These are phyloP conservation scores for Saitozyma podzolica DNA, from an alignment of 768 basidiomycete species.

Conservation along the genomic window DNA sequence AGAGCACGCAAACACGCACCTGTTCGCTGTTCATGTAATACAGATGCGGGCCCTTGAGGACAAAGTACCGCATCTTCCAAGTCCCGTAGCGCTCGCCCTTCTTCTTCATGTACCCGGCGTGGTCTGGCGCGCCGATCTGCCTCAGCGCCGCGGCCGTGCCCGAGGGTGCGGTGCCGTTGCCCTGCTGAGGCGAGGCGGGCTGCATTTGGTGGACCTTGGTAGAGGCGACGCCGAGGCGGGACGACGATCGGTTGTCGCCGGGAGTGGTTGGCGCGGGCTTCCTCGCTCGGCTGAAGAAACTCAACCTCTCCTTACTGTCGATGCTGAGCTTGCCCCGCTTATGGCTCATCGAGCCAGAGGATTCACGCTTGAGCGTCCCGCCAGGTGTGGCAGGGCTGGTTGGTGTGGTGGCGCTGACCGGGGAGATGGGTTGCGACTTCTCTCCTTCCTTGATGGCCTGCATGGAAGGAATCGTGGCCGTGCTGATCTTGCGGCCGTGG, in stretches of 20 bases:
- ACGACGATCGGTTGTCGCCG: constrained; percentile 6
- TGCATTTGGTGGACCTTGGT: constrained; percentile 38
- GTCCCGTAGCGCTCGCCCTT: constrained; percentile 86
- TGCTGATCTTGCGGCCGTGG: constrained; percentile 32
- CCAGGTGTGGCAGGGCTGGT: constrained; percentile 45
- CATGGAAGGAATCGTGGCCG: constrained; percentile 21
- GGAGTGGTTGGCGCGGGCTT: constrained; percentile 67
- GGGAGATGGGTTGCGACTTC: constrained; percentile 21
- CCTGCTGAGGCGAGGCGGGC: constrained; percentile 29
- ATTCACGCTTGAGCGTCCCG: constrained; percentile 38
- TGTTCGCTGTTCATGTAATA: constrained; percentile 77
- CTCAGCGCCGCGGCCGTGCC: constrained; percentile 67
- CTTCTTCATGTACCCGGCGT: constrained; percentile 93
- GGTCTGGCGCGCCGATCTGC: constrained; percentile 87
- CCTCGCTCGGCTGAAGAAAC: constrained; percentile 76
- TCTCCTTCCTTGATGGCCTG: constrained; percentile 33
- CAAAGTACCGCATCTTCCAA: constrained; percentile 90
- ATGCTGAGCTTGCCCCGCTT: constrained; percentile 47
- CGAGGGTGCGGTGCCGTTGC: constrained; percentile 8
- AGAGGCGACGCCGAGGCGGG: constrained; percentile 9
- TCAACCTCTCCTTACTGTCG: constrained; percentile 56
- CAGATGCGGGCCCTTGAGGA: constrained; percentile 86
- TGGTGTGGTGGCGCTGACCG: constrained; percentile 16
- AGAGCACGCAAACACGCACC: constrained; percentile 46
- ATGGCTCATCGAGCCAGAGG: constrained; percentile 47